phyloP scores from a whole-genome alignment of 1,284 basidiomycete genomes.

The Pyrrhoderma lamaoense region DNA sequence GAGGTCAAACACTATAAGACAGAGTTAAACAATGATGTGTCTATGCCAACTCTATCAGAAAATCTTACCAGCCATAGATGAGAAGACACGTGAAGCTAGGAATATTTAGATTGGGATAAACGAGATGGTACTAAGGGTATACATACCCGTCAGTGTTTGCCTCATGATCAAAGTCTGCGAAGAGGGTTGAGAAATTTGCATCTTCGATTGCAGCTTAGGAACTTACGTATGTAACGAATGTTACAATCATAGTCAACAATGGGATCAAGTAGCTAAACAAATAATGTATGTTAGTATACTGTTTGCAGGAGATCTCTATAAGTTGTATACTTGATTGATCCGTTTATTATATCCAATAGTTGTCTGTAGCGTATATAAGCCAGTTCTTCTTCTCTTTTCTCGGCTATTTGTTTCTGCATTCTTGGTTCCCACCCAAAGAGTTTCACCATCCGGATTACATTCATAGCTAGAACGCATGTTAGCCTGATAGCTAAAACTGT shows the following conservation, averaged over 20 bases:
- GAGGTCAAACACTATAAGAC: constrained; percentile 31
- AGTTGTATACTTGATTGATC: constrained; percentile 24
- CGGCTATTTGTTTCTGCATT: constrained; percentile 42
- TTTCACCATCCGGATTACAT: constrained; percentile 56
- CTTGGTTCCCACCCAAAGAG: constrained; percentile 63
- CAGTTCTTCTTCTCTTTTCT: constrained; percentile 38
- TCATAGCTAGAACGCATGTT: constrained; percentile 27
- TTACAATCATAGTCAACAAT: constrained; percentile 38
- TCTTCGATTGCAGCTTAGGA: neutral
- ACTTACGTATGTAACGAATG: constrained; percentile 36
- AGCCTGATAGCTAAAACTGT: neutral
- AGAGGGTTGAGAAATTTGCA: too few relatives aligned
- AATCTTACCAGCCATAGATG: constrained; percentile 30
- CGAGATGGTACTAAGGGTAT: too few relatives aligned
- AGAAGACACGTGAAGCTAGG: constrained; percentile 33
- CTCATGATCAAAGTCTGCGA: constrained; percentile 35
- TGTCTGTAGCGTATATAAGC: constrained; percentile 22
- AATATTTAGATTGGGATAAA: too few relatives aligned
- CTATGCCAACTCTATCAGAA: neutral
- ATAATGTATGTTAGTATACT: neutral
- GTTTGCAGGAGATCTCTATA: neutral
- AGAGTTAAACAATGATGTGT: neutral
- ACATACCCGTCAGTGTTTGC: constrained; percentile 31
- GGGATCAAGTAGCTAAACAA: constrained; percentile 33
- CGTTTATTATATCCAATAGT: constrained; percentile 22